phyloP scores from a whole-genome alignment of 2,329 filamentous ascomycete species.

The Xylariaceae sp. region DNA sequence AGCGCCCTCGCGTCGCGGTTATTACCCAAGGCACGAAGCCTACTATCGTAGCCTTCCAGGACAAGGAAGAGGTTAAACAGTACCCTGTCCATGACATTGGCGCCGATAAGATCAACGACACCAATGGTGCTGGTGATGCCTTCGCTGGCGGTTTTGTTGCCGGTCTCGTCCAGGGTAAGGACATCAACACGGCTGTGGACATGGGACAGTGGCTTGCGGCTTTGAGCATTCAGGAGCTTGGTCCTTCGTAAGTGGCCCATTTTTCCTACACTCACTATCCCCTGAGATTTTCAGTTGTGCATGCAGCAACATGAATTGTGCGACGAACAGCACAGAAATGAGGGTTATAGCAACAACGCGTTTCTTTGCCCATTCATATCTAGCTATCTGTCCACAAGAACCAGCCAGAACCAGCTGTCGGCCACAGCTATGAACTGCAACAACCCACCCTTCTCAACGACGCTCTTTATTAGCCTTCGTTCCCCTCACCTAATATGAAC shows the following conservation, averaged over 20 bases:
- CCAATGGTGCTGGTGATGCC: conserved; percentile 93
- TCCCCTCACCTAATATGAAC: conserved; percentile 4
- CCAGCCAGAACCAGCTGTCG: not conserved
- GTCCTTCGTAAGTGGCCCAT: conserved; percentile 74
- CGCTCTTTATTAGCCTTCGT: conserved; percentile 1
- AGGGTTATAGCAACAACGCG: conserved; percentile 1
- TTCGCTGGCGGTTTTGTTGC: conserved; percentile 94
- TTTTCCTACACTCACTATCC: not conserved
- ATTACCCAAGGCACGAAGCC: conserved; percentile 93
- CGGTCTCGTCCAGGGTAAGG: conserved; percentile 79
- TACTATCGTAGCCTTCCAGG: conserved; percentile 77
- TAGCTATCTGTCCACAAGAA: not conserved
- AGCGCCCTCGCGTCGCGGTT: conserved; percentile 80
- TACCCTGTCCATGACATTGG: conserved; percentile 79
- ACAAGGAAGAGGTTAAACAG: conserved; percentile 65
- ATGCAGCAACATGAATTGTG: not conserved
- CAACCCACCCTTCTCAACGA: not conserved
- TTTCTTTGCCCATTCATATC: conserved; percentile 4
- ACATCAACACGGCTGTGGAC: conserved; percentile 73
- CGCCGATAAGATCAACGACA: conserved; percentile 80
- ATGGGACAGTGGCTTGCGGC: conserved; percentile 96
- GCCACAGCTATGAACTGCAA: conserved; percentile 2
- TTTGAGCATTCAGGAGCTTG: conserved; percentile 90
- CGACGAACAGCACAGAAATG: not conserved
- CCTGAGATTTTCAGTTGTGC: not conserved